These are phyloP conservation scores for Daldinia bambusicola DNA, from an alignment of 495 filamentous ascomycete species.

Conservation along the genomic window DNA sequence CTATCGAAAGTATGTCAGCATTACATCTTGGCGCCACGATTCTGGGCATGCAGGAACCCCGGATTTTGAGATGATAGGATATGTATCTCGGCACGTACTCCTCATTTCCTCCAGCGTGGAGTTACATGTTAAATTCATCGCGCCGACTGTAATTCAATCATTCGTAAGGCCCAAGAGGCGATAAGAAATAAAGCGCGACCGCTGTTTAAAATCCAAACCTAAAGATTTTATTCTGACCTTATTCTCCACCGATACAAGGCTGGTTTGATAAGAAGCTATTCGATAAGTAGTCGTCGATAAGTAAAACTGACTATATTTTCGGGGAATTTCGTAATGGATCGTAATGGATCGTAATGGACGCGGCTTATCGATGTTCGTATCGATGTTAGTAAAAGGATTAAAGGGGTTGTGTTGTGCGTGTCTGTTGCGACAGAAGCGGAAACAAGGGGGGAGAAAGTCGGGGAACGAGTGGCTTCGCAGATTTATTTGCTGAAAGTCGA, in stretches of 20 bases:
- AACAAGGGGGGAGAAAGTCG: slow-evolving; percentile 3
- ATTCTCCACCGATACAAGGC: slow-evolving; percentile 13
- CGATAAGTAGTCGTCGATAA: background rate
- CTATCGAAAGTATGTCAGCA: slow-evolving; percentile 45
- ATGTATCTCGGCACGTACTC: slow-evolving; percentile 57
- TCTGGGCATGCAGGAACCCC: slow-evolving; percentile 39
- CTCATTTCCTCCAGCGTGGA: slow-evolving; percentile 65
- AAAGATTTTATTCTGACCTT: background rate
- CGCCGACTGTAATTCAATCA: slow-evolving; percentile 22
- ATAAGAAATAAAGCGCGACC: background rate
- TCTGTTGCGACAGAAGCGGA: slow-evolving; percentile 13
- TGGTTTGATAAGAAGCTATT: slow-evolving; percentile 9
- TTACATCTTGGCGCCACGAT: slow-evolving; percentile 40
- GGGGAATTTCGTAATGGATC: slow-evolving; percentile 19
- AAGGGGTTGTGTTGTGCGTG: slow-evolving; percentile 23
- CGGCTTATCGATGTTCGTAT: background rate
- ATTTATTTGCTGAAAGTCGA: slow-evolving; percentile 3
- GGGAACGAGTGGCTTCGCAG: slow-evolving; percentile 9
- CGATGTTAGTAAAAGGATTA: slow-evolving; percentile 4
- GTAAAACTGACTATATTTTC: slow-evolving; percentile 10
- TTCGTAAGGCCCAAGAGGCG: slow-evolving; percentile 4
- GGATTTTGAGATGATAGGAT: slow-evolving; percentile 1
- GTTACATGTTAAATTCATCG: slow-evolving; percentile 60
- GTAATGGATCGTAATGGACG: slow-evolving; percentile 11
- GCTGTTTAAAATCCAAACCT: slow-evolving; percentile 4